Conservation (phyloP, 2,329 filamentous ascomycete genomes). For the Diplodia scrobiculata region DNA sequence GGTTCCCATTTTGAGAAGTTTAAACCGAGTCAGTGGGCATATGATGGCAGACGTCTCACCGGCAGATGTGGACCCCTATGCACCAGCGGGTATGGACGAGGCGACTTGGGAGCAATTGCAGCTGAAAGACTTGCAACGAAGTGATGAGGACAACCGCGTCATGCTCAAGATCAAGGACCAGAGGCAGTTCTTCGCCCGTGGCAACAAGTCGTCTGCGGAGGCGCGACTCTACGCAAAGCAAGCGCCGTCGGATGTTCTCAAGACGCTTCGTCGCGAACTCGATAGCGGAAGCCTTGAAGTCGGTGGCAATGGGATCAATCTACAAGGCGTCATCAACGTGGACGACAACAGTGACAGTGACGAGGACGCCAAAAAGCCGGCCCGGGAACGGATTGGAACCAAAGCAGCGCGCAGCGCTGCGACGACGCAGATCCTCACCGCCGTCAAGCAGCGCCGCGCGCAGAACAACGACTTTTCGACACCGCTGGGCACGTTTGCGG, state of each 20-base stretch:
- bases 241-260: constrained; percentile 68
- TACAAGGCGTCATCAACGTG: constrained; percentile 67
- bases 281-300: constrained; percentile 43
- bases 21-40: constrained; percentile 91
- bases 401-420: constrained; percentile 66
- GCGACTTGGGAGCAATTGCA: constrained; percentile 72
- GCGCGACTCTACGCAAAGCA: constrained; percentile 67
- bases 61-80: constrained; percentile 68
- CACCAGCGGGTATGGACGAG: constrained; percentile 68
- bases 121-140: constrained; percentile 76
- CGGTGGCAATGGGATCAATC: constrained; percentile 48
- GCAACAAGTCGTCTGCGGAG: constrained; percentile 50
- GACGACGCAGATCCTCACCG: constrained; percentile 66
- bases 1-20: constrained; percentile 81
- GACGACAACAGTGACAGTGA: constrained; percentile 65
- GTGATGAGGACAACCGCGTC: constrained; percentile 73
- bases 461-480: constrained; percentile 53
- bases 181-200: constrained; percentile 71
- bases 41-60: constrained; percentile 86
- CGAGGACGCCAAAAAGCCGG: constrained; percentile 59
- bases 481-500: constrained; percentile 35
- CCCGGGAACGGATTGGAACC: constrained; percentile 66
- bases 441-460: constrained; percentile 63
- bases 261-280: constrained; percentile 65
- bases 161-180: constrained; percentile 87